A percentile compares a stretch with the other conserved stretches of the same genome.
These are phyloP conservation scores for Blastobotrys indianensis DNA, from an alignment of 1,139 yeast species.

Conservation along the genomic window DNA sequence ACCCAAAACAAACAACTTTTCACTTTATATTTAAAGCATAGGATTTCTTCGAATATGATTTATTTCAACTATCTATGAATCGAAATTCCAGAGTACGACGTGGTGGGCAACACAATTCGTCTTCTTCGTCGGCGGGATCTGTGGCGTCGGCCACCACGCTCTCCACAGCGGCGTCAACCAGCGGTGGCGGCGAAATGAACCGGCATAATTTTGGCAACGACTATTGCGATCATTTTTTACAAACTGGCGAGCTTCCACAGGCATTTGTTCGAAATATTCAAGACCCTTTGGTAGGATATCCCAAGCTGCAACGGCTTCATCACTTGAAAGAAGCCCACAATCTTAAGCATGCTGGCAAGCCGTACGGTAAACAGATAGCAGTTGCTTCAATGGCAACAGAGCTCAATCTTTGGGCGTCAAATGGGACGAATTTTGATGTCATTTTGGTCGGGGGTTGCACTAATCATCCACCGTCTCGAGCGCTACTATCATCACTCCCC, in stretches of 20 bases:
- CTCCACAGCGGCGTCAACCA: background rate
- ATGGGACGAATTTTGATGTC: conserved; percentile 69
- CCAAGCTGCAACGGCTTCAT: conserved; percentile 65
- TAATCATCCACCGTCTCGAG: conserved; percentile 56
- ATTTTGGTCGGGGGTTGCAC: conserved; percentile 85
- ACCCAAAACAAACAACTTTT: too few species aligned
- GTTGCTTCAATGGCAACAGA: conserved; percentile 42
- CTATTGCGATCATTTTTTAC: conserved; percentile 63
- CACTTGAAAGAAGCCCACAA: conserved; percentile 53
- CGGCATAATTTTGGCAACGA: conserved; percentile 47
- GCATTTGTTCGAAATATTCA: conserved; percentile 56
- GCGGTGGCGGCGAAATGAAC: background rate
- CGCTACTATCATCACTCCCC: conserved; percentile 58
- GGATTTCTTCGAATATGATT: too few species aligned
- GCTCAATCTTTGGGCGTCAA: conserved; percentile 53
- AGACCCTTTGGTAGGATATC: conserved; percentile 75
- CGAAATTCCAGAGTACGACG: too few species aligned
- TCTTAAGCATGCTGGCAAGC: conserved; percentile 47
- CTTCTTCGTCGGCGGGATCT: background rate
- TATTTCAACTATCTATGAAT: too few species aligned
- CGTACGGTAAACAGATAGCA: conserved; percentile 58
- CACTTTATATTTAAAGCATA: too few species aligned
- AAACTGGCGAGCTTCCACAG: conserved; percentile 56
- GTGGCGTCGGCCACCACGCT: background rate
- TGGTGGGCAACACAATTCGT: background rate